Percentiles rank a stretch among this genome's conserved stretches.
Conservation (phyloP, 2,329 filamentous ascomycete genomes). For the Aspergillus cejpii region DNA sequence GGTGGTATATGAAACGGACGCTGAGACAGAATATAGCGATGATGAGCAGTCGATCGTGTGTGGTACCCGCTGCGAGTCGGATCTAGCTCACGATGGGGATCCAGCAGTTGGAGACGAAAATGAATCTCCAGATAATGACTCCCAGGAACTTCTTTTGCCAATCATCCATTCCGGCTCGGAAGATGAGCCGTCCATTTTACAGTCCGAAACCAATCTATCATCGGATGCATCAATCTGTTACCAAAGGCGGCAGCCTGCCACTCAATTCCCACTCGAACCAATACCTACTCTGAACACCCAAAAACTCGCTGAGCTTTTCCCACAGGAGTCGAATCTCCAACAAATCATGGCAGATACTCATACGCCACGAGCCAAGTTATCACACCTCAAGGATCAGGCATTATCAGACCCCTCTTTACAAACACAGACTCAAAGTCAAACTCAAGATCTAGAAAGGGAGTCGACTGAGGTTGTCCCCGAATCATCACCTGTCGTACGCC, state of each 20-base stretch:
- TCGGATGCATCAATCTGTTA: constrained; percentile 37
- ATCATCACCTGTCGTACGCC: constrained; percentile 32
- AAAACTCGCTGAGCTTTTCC: constrained; percentile 36
- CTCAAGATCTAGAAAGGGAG: constrained; percentile 16
- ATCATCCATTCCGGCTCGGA: constrained; percentile 19
- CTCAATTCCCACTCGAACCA: constrained; percentile 34
- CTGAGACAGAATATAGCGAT: constrained; percentile 33
- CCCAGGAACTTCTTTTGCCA: constrained; percentile 29
- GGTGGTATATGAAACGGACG: constrained; percentile 41
- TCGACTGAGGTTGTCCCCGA: constrained; percentile 35
- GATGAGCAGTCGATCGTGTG: constrained; percentile 9
- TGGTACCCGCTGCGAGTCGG: constrained; percentile 5
- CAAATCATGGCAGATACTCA: constrained; percentile 4
- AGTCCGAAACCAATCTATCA: constrained; percentile 26
- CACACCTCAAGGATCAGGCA: constrained; percentile 1
- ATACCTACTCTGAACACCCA: constrained; percentile 34
- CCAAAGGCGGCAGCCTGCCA: constrained; percentile 30
- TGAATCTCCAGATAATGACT: constrained; percentile 20
- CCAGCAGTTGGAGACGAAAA: constrained; percentile 6
- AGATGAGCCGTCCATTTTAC: constrained; percentile 18
- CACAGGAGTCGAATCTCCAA: constrained; percentile 22
- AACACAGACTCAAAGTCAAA: constrained; percentile 19
- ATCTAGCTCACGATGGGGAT: background rate
- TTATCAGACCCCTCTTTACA: constrained; percentile 7
- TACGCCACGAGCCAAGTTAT: constrained; percentile 8